Conservation (phyloP, 805 yeast genomes). For the Teunomyces kruisii region DNA sequence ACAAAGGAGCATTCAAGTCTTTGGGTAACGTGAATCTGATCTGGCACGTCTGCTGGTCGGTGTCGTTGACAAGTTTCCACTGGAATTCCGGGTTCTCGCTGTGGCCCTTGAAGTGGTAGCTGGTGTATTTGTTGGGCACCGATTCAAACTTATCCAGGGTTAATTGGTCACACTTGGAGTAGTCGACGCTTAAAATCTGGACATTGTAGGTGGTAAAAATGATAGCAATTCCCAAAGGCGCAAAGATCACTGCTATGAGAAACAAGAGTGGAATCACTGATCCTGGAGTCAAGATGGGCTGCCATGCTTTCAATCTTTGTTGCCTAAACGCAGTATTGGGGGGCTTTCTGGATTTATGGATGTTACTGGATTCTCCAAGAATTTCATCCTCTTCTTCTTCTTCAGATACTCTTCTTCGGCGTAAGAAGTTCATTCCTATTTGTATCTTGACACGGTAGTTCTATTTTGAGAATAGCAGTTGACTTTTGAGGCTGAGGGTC, state of each 20-base stretch:
- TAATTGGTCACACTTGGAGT: constrained; percentile 61
- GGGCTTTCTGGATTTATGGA: constrained; percentile 39
- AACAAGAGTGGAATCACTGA: constrained; percentile 85
- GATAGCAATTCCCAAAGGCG: constrained; percentile 88
- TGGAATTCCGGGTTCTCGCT: constrained; percentile 47
- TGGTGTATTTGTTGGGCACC: constrained; percentile 61
- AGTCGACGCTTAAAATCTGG: constrained; percentile 72
- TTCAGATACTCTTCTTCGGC: constrained; percentile 24
- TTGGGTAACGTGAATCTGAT: constrained; percentile 72
- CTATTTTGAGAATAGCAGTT: neutral
- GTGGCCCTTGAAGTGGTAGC: constrained; percentile 58
- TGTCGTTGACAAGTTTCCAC: constrained; percentile 55
- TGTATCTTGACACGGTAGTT: neutral
- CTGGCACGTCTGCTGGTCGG: constrained; percentile 51
- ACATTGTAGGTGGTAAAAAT: constrained; percentile 76
- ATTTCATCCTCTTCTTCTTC: constrained; percentile 22
- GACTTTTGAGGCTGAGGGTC: constrained; percentile 2
- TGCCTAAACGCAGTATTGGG: constrained; percentile 78
- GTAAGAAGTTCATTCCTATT: constrained; percentile 33
- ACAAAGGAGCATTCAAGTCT: constrained; percentile 69
- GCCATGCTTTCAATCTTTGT: constrained; percentile 69
- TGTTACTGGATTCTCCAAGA: constrained; percentile 14
- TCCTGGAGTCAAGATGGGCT: constrained; percentile 88
- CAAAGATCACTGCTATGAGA: constrained; percentile 72
- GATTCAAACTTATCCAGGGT: constrained; percentile 37